A percentile compares a stretch with the other conserved stretches of the same genome.
phyloP scores from a whole-genome alignment of 2,329 filamentous ascomycete genomes.

The Plenodomus lindquistii region DNA sequence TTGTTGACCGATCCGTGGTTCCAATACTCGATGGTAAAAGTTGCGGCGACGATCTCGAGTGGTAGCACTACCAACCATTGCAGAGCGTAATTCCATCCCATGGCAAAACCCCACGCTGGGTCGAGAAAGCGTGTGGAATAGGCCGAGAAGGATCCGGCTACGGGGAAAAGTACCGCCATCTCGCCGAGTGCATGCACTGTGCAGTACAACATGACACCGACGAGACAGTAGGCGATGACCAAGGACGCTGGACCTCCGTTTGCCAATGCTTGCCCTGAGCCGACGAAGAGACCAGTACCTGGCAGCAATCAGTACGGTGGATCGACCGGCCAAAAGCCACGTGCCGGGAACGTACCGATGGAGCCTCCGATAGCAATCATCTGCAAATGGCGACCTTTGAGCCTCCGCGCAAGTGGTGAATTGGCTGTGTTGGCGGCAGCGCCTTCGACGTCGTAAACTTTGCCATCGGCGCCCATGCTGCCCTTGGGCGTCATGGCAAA shows the following conservation, averaged over 20 bases:
- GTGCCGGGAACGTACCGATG: slow-evolving; percentile 55
- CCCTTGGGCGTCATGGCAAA: slow-evolving; percentile 53
- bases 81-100: slow-evolving; percentile 93
- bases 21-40: slow-evolving; percentile 85
- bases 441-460: slow-evolving; percentile 65
- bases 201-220: slow-evolving; percentile 87
- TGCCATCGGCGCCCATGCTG: slow-evolving; percentile 56
- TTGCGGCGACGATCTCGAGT: slow-evolving; percentile 83
- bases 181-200: slow-evolving; percentile 92
- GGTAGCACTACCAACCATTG: slow-evolving; percentile 87
- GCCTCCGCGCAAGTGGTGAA: slow-evolving; percentile 70
- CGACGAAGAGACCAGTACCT: slow-evolving; percentile 75
- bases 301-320: slow-evolving; percentile 17
- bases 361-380: slow-evolving; percentile 98
- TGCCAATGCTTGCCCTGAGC: slow-evolving; percentile 58
- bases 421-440: slow-evolving; percentile 68
- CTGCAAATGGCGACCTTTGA: slow-evolving; percentile 69
- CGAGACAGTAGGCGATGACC: slow-evolving; percentile 55
- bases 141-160: slow-evolving; percentile 88
- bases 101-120: slow-evolving; percentile 91
- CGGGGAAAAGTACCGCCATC: slow-evolving; percentile 85
- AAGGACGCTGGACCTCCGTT: slow-evolving; percentile 45
- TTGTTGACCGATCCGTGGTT: slow-evolving; percentile 53
- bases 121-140: slow-evolving; percentile 93
- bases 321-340: slow-evolving; percentile 5